Conservation (phyloP, 169 alveolate species). For the Fabrea salina region DNA sequence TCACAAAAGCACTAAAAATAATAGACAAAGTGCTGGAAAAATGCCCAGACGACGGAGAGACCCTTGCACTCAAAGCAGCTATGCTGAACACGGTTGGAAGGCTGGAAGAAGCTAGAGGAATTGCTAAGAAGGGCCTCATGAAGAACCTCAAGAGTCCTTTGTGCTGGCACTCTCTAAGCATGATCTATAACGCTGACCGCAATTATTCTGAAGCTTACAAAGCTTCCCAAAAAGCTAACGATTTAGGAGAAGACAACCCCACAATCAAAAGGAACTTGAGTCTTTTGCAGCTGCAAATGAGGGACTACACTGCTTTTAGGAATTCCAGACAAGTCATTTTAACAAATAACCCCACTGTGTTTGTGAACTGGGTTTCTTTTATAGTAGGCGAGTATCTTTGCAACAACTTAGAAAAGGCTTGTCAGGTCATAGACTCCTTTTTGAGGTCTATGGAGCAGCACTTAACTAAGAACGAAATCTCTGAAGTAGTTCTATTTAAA, state of each 20-base stretch:
- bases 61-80: slow-evolving; percentile 60
- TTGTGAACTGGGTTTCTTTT: slow-evolving; percentile 81
- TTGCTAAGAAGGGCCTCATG: slow-evolving; percentile 54
- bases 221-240: slow-evolving; percentile 75
- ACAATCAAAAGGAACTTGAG: slow-evolving; percentile 82
- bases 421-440: slow-evolving; percentile 54
- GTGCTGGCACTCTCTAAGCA: slow-evolving; percentile 71
- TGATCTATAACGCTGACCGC: slow-evolving; percentile 36
- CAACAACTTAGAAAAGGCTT: slow-evolving; percentile 52
- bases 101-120: slow-evolving; percentile 48
- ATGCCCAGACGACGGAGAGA: slow-evolving; percentile 57
- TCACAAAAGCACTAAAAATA: slow-evolving; percentile 55
- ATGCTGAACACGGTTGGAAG: slow-evolving; percentile 48
- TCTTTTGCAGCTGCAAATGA: slow-evolving; percentile 70
- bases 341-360: slow-evolving; percentile 57
- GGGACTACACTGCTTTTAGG: slow-evolving; percentile 81
- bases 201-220: slow-evolving; percentile 87
- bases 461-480: slow-evolving; percentile 30
- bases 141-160: slow-evolving; percentile 60
- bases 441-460: slow-evolving; percentile 31
- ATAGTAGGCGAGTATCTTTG: slow-evolving; percentile 78
- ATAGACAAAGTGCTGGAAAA: slow-evolving; percentile 49
- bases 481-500: slow-evolving; percentile 2
- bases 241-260: slow-evolving; percentile 73
- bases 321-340: slow-evolving; percentile 76